Conservation (phyloP, 225 moss, liverwort and hornwort species). For the Marchantia paleacea region DNA sequence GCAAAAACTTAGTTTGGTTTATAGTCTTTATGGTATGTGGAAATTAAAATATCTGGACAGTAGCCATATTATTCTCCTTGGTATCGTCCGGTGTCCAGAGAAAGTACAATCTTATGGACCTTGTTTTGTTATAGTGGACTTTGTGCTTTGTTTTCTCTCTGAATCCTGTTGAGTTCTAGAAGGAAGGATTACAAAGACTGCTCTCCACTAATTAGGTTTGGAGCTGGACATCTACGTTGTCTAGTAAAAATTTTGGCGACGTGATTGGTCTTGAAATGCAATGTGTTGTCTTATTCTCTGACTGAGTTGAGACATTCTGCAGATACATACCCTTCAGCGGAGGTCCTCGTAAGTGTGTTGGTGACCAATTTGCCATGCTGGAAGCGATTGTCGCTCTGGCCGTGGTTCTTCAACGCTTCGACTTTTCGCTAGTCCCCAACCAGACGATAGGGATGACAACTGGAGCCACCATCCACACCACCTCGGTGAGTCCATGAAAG, state of each 20-base stretch:
- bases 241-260: background rate
- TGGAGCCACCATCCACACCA: conserved; percentile 98
- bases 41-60: no score
- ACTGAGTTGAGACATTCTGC: background rate
- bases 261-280: background rate
- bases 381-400: conserved; percentile 88
- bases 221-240: background rate
- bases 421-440: conserved; percentile 76
- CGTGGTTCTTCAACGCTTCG: conserved; percentile 84
- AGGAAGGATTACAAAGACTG: background rate
- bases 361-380: conserved; percentile 99
- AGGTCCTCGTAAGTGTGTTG: conserved; percentile 97
- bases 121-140: no score
- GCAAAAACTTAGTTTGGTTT: no score
- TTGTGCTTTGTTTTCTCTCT: no score
- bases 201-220: background rate
- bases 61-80: no score
- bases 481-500: conserved; percentile 46
- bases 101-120: no score
- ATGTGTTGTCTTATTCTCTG: background rate
- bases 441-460: conserved; percentile 98
- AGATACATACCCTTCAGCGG: conserved; percentile 98
- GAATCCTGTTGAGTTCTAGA: background rate
- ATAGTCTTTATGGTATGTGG: no score
- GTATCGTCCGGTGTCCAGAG: no score